Percentiles rank a stretch among this genome's conserved stretches.
Evolutionary conservation across 2,329 filamentous ascomycete species (phyloP).

Genomic region (Lecanicillium sp.): DNA sequence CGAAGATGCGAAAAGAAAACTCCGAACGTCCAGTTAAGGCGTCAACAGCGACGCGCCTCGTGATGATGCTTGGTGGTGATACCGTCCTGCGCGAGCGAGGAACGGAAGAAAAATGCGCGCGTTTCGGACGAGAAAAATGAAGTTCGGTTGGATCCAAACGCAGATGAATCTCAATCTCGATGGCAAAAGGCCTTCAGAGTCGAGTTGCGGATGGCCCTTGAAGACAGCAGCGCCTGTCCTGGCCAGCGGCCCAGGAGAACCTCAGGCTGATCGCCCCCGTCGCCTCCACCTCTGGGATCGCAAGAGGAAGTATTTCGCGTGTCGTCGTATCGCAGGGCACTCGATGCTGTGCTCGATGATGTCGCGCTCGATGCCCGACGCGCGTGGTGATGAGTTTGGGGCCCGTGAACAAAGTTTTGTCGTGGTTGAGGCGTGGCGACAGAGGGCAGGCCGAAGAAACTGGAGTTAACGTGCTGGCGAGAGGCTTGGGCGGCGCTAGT

Average conservation of each 20-base stretch:
- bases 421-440: conserved; percentile 36
- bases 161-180: conserved; percentile 18
- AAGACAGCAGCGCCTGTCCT: conserved; percentile 35
- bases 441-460: conserved; percentile 37
- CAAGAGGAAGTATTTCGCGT: conserved; percentile 32
- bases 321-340: conserved; percentile 27
- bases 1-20: conserved; percentile 10
- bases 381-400: conserved; percentile 43
- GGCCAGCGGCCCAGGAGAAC: conserved; percentile 43
- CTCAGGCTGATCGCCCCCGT: conserved; percentile 39
- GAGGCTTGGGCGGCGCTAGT: conserved; percentile 27
- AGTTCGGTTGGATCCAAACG: conserved; percentile 17
- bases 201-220: conserved; percentile 36
- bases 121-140: conserved; percentile 15
- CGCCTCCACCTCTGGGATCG: conserved; percentile 37
- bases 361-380: conserved; percentile 44
- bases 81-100: not conserved
- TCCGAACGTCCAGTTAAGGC: conserved; percentile 18
- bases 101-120: not conserved
- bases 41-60: conserved; percentile 15
- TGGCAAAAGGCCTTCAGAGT: conserved; percentile 21
- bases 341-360: conserved; percentile 22
- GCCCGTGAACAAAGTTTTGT: conserved; percentile 35
- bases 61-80: not conserved
- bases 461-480: conserved; percentile 36